Evolutionary conservation across 1,139 yeast species (phyloP).

Genomic region (Kodamaea derodonti): DNA sequence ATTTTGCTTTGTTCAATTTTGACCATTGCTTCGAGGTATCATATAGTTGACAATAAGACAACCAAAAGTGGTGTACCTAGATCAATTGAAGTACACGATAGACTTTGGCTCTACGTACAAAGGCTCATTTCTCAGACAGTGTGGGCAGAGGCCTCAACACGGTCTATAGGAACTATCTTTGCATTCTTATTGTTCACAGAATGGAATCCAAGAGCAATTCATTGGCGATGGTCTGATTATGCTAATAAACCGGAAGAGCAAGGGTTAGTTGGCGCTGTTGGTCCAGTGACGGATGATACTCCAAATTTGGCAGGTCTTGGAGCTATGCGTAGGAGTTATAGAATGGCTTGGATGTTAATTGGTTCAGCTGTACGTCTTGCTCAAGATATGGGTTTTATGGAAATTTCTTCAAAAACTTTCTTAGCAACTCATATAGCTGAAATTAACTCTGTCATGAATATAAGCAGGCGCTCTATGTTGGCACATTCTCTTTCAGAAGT

Average conservation of each 20-base stretch:
- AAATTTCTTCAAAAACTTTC: slow-evolving; percentile 67
- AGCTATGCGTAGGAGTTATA: slow-evolving; percentile 80
- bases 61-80: slow-evolving; percentile 33
- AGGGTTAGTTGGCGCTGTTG: slow-evolving; percentile 7
- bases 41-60: slow-evolving; percentile 44
- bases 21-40: slow-evolving; percentile 76
- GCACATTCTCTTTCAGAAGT: slow-evolving; percentile 64
- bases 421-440: slow-evolving; percentile 85
- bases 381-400: slow-evolving; percentile 81
- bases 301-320: slow-evolving; percentile 70
- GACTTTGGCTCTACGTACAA: slow-evolving; percentile 82
- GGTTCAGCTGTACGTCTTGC: slow-evolving; percentile 86
- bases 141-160: slow-evolving; percentile 91
- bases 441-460: slow-evolving; percentile 68
- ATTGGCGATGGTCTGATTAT: slow-evolving; percentile 83
- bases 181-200: slow-evolving; percentile 87
- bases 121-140: slow-evolving; percentile 78
- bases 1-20: slow-evolving; percentile 74
- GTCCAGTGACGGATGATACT: slow-evolving; percentile 20
- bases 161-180: slow-evolving; percentile 81
- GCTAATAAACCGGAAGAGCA: slow-evolving; percentile 57
- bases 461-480: slow-evolving; percentile 66
- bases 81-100: slow-evolving; percentile 66
- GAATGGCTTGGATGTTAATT: slow-evolving; percentile 92
- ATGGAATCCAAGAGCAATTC: slow-evolving; percentile 95